Percentiles rank a stretch among this genome's conserved stretches.
phyloP scores from a whole-genome alignment of 306 rosid genomes.

The Parietaria judaica region DNA sequence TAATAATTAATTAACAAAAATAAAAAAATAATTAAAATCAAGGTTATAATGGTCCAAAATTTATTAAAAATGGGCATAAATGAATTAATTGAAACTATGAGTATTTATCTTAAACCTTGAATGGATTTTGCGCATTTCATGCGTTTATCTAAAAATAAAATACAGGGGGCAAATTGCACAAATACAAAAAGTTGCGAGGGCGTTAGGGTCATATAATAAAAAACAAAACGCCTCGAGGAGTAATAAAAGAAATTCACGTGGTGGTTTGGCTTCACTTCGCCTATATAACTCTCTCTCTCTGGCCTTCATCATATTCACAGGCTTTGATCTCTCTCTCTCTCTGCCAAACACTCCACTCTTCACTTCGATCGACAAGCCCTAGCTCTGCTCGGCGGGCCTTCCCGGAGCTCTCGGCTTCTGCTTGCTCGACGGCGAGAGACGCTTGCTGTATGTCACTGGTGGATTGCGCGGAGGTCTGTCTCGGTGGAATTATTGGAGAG shows the following conservation, averaged over 20 bases:
- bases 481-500: slow-evolving; percentile 48
- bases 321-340: neutral
- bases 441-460: slow-evolving; percentile 65
- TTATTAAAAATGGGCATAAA: too few species aligned
- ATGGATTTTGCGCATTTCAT: too few species aligned
- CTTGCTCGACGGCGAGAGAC: slow-evolving; percentile 20
- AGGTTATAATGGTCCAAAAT: too few species aligned
- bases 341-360: neutral
- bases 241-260: slow-evolving; percentile 20
- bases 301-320: neutral
- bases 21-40: too few species aligned
- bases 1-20: too few species aligned
- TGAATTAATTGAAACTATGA: too few species aligned
- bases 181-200: too few species aligned
- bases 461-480: slow-evolving; percentile 42
- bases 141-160: too few species aligned
- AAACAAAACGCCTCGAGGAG: neutral
- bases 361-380: neutral
- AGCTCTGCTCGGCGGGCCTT: neutral
- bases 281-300: slow-evolving; percentile 15
- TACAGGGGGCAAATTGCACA: too few species aligned
- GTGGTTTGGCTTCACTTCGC: neutral
- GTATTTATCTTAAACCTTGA: too few species aligned
- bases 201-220: neutral
- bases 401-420: neutral